Evolutionary conservation across 495 filamentous ascomycete species (phyloP).

Genomic region (Bathelium albidoporum): DNA sequence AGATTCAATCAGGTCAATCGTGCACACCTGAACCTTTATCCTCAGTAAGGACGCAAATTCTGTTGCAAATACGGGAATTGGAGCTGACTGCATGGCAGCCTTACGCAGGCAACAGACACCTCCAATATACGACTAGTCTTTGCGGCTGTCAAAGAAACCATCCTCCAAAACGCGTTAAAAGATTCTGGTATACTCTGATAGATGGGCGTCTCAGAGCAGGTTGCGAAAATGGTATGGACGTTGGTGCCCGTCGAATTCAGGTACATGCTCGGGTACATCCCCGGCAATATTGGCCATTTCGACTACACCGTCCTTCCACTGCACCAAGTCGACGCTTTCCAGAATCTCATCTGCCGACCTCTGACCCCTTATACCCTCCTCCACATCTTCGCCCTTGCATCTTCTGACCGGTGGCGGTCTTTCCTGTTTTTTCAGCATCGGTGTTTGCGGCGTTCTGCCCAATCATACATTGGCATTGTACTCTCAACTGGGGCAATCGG

Average conservation of each 20-base stretch:
- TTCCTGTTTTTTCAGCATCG: background rate
- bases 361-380: background rate
- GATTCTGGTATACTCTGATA: slow-evolving; percentile 89
- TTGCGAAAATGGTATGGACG: background rate
- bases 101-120: slow-evolving; percentile 97
- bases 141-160: slow-evolving; percentile 96
- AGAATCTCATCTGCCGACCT: background rate
- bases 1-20: slow-evolving; percentile 97
- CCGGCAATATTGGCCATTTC: background rate
- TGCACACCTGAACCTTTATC: slow-evolving; percentile 91
- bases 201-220: background rate
- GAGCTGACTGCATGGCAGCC: slow-evolving; percentile 40
- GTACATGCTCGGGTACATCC: background rate
- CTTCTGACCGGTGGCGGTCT: background rate
- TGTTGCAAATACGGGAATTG: background rate
- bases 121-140: slow-evolving; percentile 97
- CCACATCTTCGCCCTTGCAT: background rate
- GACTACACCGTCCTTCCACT: background rate
- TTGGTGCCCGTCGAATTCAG: background rate
- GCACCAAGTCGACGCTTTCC: background rate
- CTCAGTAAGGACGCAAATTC: slow-evolving; percentile 60
- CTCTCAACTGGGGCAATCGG: background rate
- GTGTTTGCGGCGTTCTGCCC: background rate
- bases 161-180: slow-evolving; percentile 93
- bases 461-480: background rate